Evolutionary conservation across 768 basidiomycete genomes (phyloP), one percentile per base, ranked within the genome.

Genomic region (Epithele typhae): DNA sequence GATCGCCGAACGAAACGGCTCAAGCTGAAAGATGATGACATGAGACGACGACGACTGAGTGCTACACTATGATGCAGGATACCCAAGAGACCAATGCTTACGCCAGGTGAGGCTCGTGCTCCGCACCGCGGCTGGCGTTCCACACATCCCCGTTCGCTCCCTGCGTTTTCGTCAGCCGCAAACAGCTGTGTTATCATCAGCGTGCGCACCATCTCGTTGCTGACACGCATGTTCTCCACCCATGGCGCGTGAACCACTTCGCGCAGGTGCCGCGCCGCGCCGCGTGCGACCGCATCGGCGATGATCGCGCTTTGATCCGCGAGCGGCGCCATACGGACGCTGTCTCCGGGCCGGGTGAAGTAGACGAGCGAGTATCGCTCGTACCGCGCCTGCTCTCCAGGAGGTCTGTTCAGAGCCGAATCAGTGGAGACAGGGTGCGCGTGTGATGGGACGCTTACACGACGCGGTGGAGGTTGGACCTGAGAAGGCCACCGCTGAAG

Each of bases 361-460:
- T 76, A 87, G 0, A 82, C 83, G 8, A 85, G 64, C 3, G 84
- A 86, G 76, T 79, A 85, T 8, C 84, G 72, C 25, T 76, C 75
- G 25, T 70, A 60, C 5, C 66, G 57, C 1, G 65, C 65, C 59
- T 88, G 85, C 3, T 60, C 51, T 5, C 78, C 76, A 0, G 84
- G 84, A 0, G 85, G 79, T 14, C 81, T 75, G 0, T 56, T 61
- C n/a, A n/a, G n/a, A n/a, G n/a, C n/a, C n/a, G n/a, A n/a, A n/a
- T n/a, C n/a, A n/a, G n/a, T n/a, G n/a, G n/a, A n/a, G n/a, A n/a
- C n/a, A n/a, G n/a, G n/a, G n/a, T n/a, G n/a, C n/a, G n/a, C n/a
- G 14, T 1, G n/a, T 14, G 25, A n/a, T n/a, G n/a, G n/a, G n/a
- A n/a, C n/a, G 62, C 75, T 49, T 57, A 77, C 73, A 82, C 67